phyloP scores from a whole-genome alignment of 805 yeast genomes.

The Starmerella stigmatis region DNA sequence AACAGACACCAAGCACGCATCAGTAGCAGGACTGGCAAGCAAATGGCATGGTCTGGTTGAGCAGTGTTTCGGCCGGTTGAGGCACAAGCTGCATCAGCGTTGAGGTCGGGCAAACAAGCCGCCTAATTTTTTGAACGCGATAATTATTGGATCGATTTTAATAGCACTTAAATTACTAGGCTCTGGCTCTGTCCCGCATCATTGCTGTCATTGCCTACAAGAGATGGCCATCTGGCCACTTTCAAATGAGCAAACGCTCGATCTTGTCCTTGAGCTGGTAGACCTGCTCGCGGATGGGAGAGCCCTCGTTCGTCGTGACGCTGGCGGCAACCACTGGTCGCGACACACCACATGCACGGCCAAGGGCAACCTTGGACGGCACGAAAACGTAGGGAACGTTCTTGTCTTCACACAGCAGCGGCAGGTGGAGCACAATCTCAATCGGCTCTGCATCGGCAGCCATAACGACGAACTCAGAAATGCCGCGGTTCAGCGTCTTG shows the following conservation, averaged over 20 bases:
- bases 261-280: conserved; percentile 97
- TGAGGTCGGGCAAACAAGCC: too few species aligned
- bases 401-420: conserved; percentile 96
- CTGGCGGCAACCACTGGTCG: conserved; percentile 99
- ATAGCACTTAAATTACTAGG: conserved; percentile 9
- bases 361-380: conserved; percentile 96
- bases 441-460: conserved; percentile 99
- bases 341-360: conserved; percentile 99
- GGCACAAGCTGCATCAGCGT: conserved; percentile 1
- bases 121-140: too few species aligned
- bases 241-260: conserved; percentile 86
- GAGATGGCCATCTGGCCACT: neutral
- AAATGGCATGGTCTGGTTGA: neutral
- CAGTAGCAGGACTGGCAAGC: too few species aligned
- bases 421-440: conserved; percentile 94
- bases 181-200: conserved; percentile 26
- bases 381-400: conserved; percentile 98
- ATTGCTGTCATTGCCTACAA: conserved; percentile 24
- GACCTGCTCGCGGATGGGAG: conserved; percentile 94
- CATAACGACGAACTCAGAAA: conserved; percentile 97
- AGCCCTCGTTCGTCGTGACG: conserved; percentile 95
- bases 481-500: conserved; percentile 98
- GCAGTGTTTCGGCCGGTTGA: neutral
- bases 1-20: too few species aligned
- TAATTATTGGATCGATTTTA: neutral